Base-by-base conservation (phyloP, 2,329 filamentous ascomycete genomes). In the Exophiala mesophila region DNA sequence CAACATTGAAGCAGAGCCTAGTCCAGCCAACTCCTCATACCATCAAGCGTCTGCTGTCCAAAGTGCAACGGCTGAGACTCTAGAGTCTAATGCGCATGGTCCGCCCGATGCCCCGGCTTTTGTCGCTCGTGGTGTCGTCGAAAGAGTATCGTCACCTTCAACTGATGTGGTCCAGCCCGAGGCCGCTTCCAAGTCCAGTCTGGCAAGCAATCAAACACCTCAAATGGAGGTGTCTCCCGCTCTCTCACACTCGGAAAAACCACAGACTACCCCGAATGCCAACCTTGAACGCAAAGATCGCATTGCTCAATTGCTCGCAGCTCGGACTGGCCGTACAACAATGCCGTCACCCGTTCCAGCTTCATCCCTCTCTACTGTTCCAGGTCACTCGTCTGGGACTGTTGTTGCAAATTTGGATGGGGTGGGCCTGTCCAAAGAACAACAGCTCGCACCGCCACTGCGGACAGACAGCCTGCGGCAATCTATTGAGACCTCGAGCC, bases 301-400 rank as follows among this genome's bases (percentile, higher is more conserved):
- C 30, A 86, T 90, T 46, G 84, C 85, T 3, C 78, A 82, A 36
- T 73, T 88, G 41, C 71, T 88, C 41, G 85, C 85, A n/a, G 80
- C 78, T 1, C 88, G 85, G 60, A 75, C 74, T 38, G 76, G 77
- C 23, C 84, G 82, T 41, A 31, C 55, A 18, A 48, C 55, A 18
- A 28, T 39, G 13, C 15, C 42, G 4, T 41, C 37, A 7, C n/a
- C n/a, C n/a, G n/a, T n/a, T n/a, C n/a, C n/a, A n/a, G n/a, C n/a
- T n/a, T n/a, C n/a, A n/a, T n/a, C n/a, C n/a, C n/a, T n/a, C n/a
- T n/a, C n/a, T n/a, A n/a, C n/a, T n/a, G n/a, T n/a, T n/a, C n/a
- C n/a, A n/a, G n/a, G n/a, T n/a, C n/a, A n/a, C n/a, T n/a, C 29
- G 5, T 13, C 29, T 13, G 5, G n/a, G 29, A 12, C 17, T 5